These are phyloP conservation scores for Psilocybe cyanescens DNA, from an alignment of 768 basidiomycete genomes.

Conservation along the genomic window DNA sequence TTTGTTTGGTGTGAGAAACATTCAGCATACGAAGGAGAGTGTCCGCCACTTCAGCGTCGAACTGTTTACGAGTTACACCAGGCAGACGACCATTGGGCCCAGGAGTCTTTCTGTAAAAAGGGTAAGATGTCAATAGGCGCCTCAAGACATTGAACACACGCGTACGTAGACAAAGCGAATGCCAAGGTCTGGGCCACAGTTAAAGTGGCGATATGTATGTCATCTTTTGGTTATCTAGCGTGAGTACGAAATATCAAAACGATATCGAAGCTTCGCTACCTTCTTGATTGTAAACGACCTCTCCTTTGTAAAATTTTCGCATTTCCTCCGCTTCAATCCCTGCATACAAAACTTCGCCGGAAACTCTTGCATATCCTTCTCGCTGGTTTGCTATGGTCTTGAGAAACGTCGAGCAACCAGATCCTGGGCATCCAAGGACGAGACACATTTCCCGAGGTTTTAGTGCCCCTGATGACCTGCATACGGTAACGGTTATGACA, in stretches of 20 bases:
- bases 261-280: constrained; percentile 35
- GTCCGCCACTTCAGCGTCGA: constrained; percentile 57
- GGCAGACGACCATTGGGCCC: constrained; percentile 75
- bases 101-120: constrained; percentile 57
- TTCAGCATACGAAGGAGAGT: constrained; percentile 80
- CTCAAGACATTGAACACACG: not conserved
- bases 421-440: constrained; percentile 80
- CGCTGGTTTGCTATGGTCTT: constrained; percentile 83
- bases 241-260: not conserved
- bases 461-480: constrained; percentile 66
- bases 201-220: constrained; percentile 82
- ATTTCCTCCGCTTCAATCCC: constrained; percentile 80
- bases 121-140: not conserved
- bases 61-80: constrained; percentile 63
- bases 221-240: constrained; percentile 46
- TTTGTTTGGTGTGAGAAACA: constrained; percentile 77
- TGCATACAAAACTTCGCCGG: constrained; percentile 80
- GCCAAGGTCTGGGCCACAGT: constrained; percentile 79
- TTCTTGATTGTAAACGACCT: constrained; percentile 80
- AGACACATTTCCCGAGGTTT: constrained; percentile 89
- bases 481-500: not conserved
- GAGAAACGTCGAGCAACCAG: constrained; percentile 87
- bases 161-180: constrained; percentile 67
- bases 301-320: constrained; percentile 76
- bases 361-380: constrained; percentile 61